Evolutionary conservation across 352 stramenopile species (phyloP), one percentile per base, ranked within the genome.

Genomic region (Pythium phragmiticola): DNA sequence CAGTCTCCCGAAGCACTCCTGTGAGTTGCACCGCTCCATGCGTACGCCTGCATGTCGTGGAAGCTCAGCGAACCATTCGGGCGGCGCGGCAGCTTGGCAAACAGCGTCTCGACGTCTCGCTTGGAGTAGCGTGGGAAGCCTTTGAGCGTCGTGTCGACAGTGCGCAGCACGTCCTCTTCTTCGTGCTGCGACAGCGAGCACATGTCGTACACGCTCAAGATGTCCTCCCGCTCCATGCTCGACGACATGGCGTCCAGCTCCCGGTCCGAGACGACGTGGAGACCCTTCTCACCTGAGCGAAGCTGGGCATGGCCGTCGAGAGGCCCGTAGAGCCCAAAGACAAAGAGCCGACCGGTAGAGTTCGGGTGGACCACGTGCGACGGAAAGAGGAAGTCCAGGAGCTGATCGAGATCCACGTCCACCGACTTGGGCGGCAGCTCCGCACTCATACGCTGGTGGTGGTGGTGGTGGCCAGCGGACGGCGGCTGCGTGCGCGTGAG

Each of bases 341-440:
- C 87, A 56, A 92, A 90, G 8, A 96, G 64, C 7, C 87, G 67
- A 16, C 87, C 87, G 0, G 79, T 84, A 12, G 85, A 93, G 43
- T 89, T 85, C 8, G 87, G 74, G 61, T 96, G 87, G 46, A 92
- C 79, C 36, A 94, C 50, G 61, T 89, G 72, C 33, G 72, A 42
- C 4, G 87, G 87, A 66, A 96, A 96, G 41, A 94, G 64, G 58
- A 94, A 96, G 16, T 69, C 68, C 39, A 92, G 70, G 14, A 95
- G 62, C 54, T 88, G 76, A 13, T 80, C 68, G 16, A 95, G 54
- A 42, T 77, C 55, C 57, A 88, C 82, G 16, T 49, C 57, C 9
- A 60, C 62, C 28, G 55, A 69, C 50, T 65, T 70, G 48, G 16
- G 9, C 2, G 36, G 3, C 2, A 43, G 26, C 2, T 51, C n/a